A percentile compares a stretch with the other conserved stretches of the same genome.
Conservation (phyloP, 2,329 filamentous ascomycete genomes). For the Alternaria incomplexa region DNA sequence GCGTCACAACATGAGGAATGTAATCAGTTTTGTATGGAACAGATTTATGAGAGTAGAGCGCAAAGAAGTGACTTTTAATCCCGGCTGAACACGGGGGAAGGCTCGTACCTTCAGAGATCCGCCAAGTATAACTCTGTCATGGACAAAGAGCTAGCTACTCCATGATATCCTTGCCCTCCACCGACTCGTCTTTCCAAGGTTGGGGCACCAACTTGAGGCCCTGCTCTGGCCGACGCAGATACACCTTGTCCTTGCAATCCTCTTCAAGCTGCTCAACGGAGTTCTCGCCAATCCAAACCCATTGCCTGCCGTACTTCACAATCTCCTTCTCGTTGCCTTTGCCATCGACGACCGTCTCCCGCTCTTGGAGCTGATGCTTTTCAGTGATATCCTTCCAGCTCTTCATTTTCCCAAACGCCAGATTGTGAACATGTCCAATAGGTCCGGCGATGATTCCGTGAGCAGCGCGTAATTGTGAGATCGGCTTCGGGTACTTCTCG, state of each 20-base stretch:
- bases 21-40: no score
- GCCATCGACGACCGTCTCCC: not conserved
- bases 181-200: no score
- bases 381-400: not conserved
- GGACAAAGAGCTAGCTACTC: no score
- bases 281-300: not conserved
- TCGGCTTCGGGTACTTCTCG: not conserved
- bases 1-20: no score
- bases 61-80: no score
- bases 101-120: no score
- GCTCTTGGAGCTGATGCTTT: not conserved
- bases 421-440: not conserved
- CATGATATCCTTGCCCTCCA: no score
- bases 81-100: no score
- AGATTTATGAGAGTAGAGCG: no score
- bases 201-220: no score
- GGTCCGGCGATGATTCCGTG: not conserved
- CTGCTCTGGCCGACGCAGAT: not conserved
- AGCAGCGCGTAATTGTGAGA: not conserved
- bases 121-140: no score
- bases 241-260: not conserved
- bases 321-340: not conserved
- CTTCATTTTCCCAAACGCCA: not conserved
- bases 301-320: not conserved
- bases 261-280: not conserved